Conservation (phyloP, 2,329 filamentous ascomycete genomes). For the Paecilomyces sp. region DNA sequence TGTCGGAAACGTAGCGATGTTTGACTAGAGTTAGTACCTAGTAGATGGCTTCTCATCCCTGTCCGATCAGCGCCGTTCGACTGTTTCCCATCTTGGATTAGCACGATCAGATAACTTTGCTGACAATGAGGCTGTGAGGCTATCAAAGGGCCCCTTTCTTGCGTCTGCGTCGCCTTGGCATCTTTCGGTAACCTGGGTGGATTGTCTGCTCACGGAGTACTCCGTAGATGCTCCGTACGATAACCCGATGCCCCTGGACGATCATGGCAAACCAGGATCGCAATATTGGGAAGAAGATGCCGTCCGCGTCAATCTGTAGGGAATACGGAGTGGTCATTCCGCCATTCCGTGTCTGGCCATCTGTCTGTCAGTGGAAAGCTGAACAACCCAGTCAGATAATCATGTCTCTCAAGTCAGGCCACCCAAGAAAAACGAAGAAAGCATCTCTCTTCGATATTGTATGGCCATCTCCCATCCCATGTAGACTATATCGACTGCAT, state of each 20-base stretch:
- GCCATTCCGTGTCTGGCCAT: not conserved
- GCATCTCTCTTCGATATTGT: not conserved
- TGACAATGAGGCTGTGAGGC: not conserved
- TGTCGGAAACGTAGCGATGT: not conserved
- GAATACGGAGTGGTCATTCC: not conserved
- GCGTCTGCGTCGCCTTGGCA: not conserved
- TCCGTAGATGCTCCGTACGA: not conserved
- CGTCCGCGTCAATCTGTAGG: not conserved
- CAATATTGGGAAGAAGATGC: not conserved
- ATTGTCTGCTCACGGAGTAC: too few relatives aligned
- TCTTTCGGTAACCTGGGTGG: not conserved
- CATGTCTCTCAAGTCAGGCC: not conserved
- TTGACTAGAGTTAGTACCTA: not conserved
- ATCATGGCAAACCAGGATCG: not conserved
- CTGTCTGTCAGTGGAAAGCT: not conserved
- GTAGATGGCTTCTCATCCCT: not conserved
- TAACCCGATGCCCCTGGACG: not conserved
- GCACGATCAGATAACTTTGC: slow-evolving; percentile 1
- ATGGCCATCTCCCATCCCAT: not conserved
- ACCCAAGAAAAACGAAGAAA: not conserved
- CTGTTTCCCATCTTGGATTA: not conserved
- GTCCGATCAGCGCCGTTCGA: not conserved
- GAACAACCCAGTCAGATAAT: not conserved
- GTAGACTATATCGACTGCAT: not conserved
- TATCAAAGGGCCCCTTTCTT: not conserved